These are phyloP conservation scores for Scenedesmus sp. DNA, from an alignment of 163 green algal species.

Conservation along the genomic window DNA sequence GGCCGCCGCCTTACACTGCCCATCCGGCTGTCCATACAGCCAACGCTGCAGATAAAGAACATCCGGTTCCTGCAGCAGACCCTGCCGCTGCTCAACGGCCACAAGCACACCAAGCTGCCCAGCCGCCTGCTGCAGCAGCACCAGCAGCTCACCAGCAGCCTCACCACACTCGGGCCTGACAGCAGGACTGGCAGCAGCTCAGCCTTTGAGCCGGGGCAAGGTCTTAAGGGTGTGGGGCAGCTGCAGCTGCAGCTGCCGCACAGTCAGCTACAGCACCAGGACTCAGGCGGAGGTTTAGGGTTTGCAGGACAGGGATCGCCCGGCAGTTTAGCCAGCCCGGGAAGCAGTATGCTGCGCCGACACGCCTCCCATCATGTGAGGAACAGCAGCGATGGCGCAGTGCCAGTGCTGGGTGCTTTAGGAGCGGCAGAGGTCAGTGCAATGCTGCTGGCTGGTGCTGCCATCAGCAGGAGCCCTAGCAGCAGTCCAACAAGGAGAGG, in stretches of 20 bases:
- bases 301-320: not conserved
- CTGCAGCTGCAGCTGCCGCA: conserved; percentile 29
- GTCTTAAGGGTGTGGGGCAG: not conserved
- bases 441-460: not conserved
- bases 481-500: not conserved
- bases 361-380: conserved; percentile 10
- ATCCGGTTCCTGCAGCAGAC: conserved; percentile 24
- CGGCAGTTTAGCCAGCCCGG: not conserved
- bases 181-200: not conserved
- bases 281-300: not conserved
- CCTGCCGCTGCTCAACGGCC: not conserved
- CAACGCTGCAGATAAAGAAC: conserved; percentile 29
- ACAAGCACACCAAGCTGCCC: not conserved
- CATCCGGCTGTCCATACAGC: conserved; percentile 52
- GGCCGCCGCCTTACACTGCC: conserved; percentile 45
- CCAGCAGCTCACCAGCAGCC: not conserved
- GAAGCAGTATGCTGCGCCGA: not conserved
- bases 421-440: not conserved
- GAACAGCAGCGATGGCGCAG: conserved; percentile 45
- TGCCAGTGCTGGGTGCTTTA: not conserved
- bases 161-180: not conserved
- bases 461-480: not conserved
- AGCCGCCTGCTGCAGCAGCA: not conserved
- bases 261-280: not conserved
- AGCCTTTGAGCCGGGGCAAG: not conserved